Evolutionary conservation across 2,329 filamentous ascomycete genomes (phyloP).

Genomic region (Ophiostoma piceae): DNA sequence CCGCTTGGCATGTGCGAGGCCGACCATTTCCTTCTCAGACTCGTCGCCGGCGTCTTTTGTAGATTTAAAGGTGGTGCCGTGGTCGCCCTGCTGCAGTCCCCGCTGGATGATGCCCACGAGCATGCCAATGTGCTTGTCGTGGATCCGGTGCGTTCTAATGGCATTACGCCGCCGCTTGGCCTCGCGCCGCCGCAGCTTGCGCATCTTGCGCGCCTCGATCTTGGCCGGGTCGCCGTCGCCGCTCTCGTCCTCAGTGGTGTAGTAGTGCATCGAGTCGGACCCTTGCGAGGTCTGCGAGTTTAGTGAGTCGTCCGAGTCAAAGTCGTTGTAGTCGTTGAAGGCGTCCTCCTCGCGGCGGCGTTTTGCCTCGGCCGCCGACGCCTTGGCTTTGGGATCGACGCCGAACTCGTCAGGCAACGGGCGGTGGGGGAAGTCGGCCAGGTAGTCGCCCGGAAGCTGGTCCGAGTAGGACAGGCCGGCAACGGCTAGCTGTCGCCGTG

Average conservation of each 20-base stretch:
- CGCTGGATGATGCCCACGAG: slow-evolving; percentile 66
- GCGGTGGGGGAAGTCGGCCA: slow-evolving; percentile 50
- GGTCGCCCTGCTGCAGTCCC: slow-evolving; percentile 51
- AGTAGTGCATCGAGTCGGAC: background rate
- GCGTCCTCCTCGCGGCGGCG: slow-evolving; percentile 23
- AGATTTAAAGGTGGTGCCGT: slow-evolving; percentile 16
- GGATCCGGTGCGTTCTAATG: slow-evolving; percentile 24
- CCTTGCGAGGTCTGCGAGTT: background rate
- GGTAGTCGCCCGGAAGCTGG: slow-evolving; percentile 36
- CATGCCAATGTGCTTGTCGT: slow-evolving; percentile 54
- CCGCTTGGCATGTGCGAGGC: slow-evolving; percentile 61
- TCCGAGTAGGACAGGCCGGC: slow-evolving; percentile 50
- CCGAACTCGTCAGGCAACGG: slow-evolving; percentile 31
- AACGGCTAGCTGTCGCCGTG: slow-evolving; percentile 48
- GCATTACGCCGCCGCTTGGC: slow-evolving; percentile 36
- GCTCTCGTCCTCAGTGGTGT: slow-evolving; percentile 7
- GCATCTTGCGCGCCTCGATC: slow-evolving; percentile 17
- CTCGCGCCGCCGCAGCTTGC: slow-evolving; percentile 15
- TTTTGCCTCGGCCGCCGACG: slow-evolving; percentile 19
- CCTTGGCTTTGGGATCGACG: slow-evolving; percentile 20
- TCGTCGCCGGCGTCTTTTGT: background rate
- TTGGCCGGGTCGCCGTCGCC: slow-evolving; percentile 6
- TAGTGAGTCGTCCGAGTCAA: slow-evolving; percentile 13
- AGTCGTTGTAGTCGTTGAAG: slow-evolving; percentile 21
- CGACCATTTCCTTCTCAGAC: background rate